Evolutionary conservation across 2,329 filamentous ascomycete species (phyloP).

Genomic region (Zymoseptoria ardabiliae): DNA sequence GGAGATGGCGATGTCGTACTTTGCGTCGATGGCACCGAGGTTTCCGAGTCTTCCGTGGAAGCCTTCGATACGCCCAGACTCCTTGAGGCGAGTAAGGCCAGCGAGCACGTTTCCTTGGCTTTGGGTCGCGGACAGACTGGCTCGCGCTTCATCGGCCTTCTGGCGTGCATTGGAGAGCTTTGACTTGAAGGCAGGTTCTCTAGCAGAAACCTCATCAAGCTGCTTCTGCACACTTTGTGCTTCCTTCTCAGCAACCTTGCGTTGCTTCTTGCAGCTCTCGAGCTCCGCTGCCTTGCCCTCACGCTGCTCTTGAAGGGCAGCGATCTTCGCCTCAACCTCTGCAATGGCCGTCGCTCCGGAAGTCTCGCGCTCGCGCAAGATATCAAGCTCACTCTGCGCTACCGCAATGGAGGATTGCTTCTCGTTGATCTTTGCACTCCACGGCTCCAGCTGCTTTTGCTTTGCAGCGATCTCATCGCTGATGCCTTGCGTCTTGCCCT

Average conservation of each 20-base stretch:
- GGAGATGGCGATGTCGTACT: slow-evolving; percentile 96
- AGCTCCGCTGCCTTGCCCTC: slow-evolving; percentile 65
- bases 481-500: slow-evolving; percentile 90
- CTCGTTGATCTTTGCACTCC: slow-evolving; percentile 94
- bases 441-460: slow-evolving; percentile 90
- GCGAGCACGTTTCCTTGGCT: slow-evolving; percentile 78
- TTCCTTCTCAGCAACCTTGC: slow-evolving; percentile 66
- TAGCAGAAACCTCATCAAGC: slow-evolving; percentile 61
- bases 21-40: slow-evolving; percentile 83
- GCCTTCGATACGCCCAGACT: slow-evolving; percentile 92
- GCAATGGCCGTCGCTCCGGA: slow-evolving; percentile 76
- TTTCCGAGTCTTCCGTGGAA: slow-evolving; percentile 95
- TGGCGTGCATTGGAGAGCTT: slow-evolving; percentile 85
- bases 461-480: slow-evolving; percentile 88
- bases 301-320: slow-evolving; percentile 63
- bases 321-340: slow-evolving; percentile 74
- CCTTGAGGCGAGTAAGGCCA: slow-evolving; percentile 87
- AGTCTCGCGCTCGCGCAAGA: slow-evolving; percentile 81
- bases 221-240: slow-evolving; percentile 64
- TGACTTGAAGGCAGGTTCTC: slow-evolving; percentile 74
- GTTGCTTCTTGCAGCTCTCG: slow-evolving; percentile 66
- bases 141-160: slow-evolving; percentile 91
- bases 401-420: slow-evolving; percentile 92
- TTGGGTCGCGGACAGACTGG: slow-evolving; percentile 81
- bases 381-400: slow-evolving; percentile 87